Conservation (phyloP, 179 eudicot genomes). For the Actinidia polygama region DNA sequence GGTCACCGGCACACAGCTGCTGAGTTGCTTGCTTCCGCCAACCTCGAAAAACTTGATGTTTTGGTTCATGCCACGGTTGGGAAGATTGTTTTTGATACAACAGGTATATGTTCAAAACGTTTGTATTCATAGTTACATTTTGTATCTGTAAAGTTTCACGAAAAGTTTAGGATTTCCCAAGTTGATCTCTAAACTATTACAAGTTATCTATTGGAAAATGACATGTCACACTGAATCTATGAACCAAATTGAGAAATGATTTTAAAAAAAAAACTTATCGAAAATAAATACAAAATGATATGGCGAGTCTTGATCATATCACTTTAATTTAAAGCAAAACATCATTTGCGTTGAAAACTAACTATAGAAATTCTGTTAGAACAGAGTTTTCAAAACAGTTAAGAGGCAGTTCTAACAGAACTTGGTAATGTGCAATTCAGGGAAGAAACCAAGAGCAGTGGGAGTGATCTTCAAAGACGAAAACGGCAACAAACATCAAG, state of each 20-base stretch:
- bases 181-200: too few species aligned
- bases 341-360: too few species aligned
- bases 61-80: constrained; percentile 80
- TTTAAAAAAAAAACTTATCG: too few species aligned
- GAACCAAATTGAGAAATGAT: not conserved
- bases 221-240: too few species aligned
- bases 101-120: constrained; percentile 36
- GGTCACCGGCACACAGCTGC: constrained; percentile 91
- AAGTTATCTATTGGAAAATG: too few species aligned
- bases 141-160: not conserved
- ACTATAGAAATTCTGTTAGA: too few species aligned
- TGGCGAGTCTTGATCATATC: not conserved
- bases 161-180: too few species aligned
- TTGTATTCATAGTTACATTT: not conserved
- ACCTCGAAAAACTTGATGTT: constrained; percentile 63
- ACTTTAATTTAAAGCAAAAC: too few species aligned
- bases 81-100: constrained; percentile 59
- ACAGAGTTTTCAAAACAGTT: too few species aligned
- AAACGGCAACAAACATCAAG: constrained; percentile 65
- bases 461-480: constrained; percentile 95
- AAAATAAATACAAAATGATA: not conserved
- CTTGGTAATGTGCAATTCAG: constrained; percentile 29
- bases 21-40: constrained; percentile 74
- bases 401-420: not conserved
- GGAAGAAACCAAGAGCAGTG: constrained; percentile 68